phyloP scores from a whole-genome alignment of 805 yeast species.

The Lipomyces yamanashiensis region DNA sequence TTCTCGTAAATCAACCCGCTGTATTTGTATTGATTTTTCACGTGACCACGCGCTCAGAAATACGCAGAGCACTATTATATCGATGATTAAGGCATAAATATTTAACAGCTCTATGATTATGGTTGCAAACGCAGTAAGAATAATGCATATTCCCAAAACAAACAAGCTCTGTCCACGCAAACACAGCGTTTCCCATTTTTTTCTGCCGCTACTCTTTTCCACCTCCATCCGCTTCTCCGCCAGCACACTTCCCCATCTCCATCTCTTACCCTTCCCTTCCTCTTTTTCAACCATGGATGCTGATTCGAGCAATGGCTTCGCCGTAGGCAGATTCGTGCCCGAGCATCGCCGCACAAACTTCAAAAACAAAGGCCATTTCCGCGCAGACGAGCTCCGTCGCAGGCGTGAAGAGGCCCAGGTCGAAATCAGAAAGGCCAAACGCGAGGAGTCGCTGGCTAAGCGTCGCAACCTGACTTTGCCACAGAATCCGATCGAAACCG shows the following conservation, averaged over 20 bases:
- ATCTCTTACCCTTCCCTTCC: not conserved
- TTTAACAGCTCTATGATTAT: not conserved
- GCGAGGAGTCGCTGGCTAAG: conserved; percentile 93
- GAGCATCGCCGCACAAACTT: conserved; percentile 96
- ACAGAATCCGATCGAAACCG: conserved; percentile 44
- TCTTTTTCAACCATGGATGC: conserved; percentile 62
- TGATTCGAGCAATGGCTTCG: conserved; percentile 57
- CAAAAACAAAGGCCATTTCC: conserved; percentile 92
- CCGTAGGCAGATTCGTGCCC: conserved; percentile 74
- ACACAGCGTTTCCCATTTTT: not conserved
- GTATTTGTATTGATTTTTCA: not conserved
- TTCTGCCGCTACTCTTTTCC: not conserved
- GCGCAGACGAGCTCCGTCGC: conserved; percentile 94
- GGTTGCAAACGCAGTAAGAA: too few relatives aligned
- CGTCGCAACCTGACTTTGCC: conserved; percentile 72
- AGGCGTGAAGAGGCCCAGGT: conserved; percentile 97
- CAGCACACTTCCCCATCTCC: not conserved
- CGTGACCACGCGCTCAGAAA: conserved; percentile 12
- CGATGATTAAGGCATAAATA: not conserved
- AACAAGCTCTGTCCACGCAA: not conserved
- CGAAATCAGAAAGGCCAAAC: conserved; percentile 91
- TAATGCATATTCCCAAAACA: conserved; percentile 9
- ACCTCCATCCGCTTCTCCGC: conserved; percentile 2
- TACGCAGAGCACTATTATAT: not conserved
- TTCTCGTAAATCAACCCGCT: not conserved